These are phyloP conservation scores for Adansonia rubrostipa DNA, from an alignment of 441 rosid genomes.

Conservation along the genomic window DNA sequence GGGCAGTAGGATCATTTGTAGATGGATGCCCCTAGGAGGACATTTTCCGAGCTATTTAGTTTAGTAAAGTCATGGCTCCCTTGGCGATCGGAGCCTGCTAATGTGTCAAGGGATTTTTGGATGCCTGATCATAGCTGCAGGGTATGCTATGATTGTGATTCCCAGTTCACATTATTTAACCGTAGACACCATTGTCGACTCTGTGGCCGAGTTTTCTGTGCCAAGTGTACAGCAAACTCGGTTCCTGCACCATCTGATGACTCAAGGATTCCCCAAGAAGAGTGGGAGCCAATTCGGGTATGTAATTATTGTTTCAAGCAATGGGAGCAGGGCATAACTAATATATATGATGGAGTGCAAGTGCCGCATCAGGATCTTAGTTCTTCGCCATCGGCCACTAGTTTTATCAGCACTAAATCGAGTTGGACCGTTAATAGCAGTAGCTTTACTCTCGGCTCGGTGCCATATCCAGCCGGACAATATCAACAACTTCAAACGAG, in stretches of 20 bases:
- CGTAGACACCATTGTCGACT: slow-evolving; percentile 94
- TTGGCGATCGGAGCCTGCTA: slow-evolving; percentile 79
- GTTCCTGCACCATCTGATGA: slow-evolving; percentile 60
- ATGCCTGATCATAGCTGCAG: slow-evolving; percentile 99
- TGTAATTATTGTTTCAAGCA: slow-evolving; percentile 95
- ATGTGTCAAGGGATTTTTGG: slow-evolving; percentile 94
- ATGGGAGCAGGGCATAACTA: slow-evolving; percentile 56
- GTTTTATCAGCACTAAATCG: slow-evolving; percentile 64
- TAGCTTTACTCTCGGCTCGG: slow-evolving; percentile 58
- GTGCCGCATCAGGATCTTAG: slow-evolving; percentile 53
- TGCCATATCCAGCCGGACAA: slow-evolving; percentile 55
- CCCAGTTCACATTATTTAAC: slow-evolving; percentile 77
- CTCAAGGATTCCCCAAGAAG: slow-evolving; percentile 52
- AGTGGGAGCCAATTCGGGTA: slow-evolving; percentile 81
- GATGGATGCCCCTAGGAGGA: slow-evolving; percentile 70
- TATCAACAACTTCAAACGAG: slow-evolving; percentile 50
- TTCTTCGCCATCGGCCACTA: slow-evolving; percentile 64
- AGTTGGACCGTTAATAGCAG: slow-evolving; percentile 57
- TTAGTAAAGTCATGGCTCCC: slow-evolving; percentile 73
- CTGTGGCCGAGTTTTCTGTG: slow-evolving; percentile 95
- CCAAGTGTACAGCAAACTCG: slow-evolving; percentile 85
- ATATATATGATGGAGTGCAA: slow-evolving; percentile 56
- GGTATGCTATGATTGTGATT: slow-evolving; percentile 96
- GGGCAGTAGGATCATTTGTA: slow-evolving; percentile 41
- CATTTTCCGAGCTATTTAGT: slow-evolving; percentile 62